Percentiles rank a stretch among this genome's conserved stretches.
phyloP scores from a whole-genome alignment of 176 grass and related monocot genomes.

The Oryza meyeriana region DNA sequence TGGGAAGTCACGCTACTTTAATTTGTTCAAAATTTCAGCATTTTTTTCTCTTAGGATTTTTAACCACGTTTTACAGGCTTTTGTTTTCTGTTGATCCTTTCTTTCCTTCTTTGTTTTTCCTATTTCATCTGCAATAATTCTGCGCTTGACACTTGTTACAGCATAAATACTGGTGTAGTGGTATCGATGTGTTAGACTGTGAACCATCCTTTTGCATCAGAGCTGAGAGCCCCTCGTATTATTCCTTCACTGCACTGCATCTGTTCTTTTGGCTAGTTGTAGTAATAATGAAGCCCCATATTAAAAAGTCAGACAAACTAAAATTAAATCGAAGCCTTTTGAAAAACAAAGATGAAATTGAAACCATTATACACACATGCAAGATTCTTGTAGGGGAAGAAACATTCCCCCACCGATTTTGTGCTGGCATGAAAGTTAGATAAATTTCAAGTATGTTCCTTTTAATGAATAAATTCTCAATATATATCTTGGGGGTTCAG shows the following conservation, averaged over 20 bases:
- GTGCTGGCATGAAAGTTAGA: neutral
- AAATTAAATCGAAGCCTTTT: neutral
- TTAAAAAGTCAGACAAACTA: neutral
- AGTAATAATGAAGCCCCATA: neutral
- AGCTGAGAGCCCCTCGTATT: neutral
- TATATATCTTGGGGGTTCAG: neutral
- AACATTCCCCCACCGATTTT: neutral
- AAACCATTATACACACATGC: neutral
- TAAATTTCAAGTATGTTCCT: neutral
- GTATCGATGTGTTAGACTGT: neutral
- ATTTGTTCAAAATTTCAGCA: too few relatives aligned
- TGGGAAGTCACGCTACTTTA: too few relatives aligned
- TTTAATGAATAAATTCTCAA: too few relatives aligned
- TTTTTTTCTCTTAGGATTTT: neutral
- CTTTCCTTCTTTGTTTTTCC: neutral
- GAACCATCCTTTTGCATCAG: conserved; percentile 13
- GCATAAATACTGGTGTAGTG: neutral
- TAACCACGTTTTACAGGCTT: neutral
- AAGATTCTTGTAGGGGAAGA: neutral
- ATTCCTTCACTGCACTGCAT: neutral
- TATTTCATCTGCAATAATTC: neutral
- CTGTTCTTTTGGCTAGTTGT: conserved; percentile 4
- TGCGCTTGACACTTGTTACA: neutral
- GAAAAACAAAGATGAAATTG: neutral
- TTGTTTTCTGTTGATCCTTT: neutral